Conservation (phyloP, 2,329 filamentous ascomycete species). For the Colletotrichum cuscutae region DNA sequence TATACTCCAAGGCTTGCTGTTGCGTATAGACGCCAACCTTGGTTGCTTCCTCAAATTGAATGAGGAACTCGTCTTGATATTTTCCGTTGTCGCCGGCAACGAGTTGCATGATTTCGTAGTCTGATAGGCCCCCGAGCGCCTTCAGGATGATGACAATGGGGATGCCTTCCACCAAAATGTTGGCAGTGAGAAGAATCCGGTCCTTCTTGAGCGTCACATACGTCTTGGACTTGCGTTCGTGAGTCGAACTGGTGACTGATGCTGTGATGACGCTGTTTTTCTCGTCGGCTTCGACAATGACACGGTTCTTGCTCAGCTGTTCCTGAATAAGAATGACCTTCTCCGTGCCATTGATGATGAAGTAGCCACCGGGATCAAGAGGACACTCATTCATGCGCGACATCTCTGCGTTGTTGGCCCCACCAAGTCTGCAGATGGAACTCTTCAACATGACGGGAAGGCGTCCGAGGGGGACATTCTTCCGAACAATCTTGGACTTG, state of each 20-base stretch:
- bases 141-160: conserved; percentile 94
- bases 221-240: conserved; percentile 97
- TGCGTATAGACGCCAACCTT: conserved; percentile 90
- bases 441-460: conserved; percentile 98
- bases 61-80: conserved; percentile 94
- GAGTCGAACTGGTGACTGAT: conserved; percentile 96
- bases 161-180: conserved; percentile 92
- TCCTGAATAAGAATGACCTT: conserved; percentile 99
- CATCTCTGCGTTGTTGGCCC: conserved; percentile 89
- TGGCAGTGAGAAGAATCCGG: conserved; percentile 88
- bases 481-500: conserved; percentile 77
- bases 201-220: conserved; percentile 97
- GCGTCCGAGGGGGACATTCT: conserved; percentile 84
- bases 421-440: conserved; percentile 87
- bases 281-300: conserved; percentile 92
- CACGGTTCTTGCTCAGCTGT: conserved; percentile 98
- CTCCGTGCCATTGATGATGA: conserved; percentile 96
- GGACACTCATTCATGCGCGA: conserved; percentile 94
- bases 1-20: conserved; percentile 93
- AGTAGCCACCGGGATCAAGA: conserved; percentile 95
- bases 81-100: conserved; percentile 87
- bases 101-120: conserved; percentile 93
- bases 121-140: conserved; percentile 91
- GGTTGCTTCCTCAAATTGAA: conserved; percentile 94
- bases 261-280: conserved; percentile 96